These are phyloP conservation scores for Scheffersomyces parashehatae DNA, from an alignment of 1,139 yeast genomes.

Conservation along the genomic window DNA sequence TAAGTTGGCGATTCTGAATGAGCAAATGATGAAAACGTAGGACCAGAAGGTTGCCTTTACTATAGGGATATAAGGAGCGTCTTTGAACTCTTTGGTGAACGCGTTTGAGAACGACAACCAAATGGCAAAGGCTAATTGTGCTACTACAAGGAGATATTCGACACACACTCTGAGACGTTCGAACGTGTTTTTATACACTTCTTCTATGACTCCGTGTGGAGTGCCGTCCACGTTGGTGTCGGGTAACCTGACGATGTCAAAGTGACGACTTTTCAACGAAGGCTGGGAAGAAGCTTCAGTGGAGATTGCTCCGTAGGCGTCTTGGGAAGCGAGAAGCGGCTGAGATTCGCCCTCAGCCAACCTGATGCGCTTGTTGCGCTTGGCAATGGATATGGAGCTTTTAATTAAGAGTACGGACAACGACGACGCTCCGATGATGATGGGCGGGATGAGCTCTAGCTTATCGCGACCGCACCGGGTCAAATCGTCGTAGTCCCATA, in stretches of 20 bases:
- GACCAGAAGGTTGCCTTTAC: conserved; percentile 55
- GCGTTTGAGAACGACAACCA: conserved; percentile 32
- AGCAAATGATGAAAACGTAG: conserved; percentile 52
- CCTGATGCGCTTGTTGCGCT: conserved; percentile 7
- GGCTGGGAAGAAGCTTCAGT: conserved; percentile 9
- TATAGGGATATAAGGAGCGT: conserved; percentile 30
- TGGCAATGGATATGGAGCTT: conserved; percentile 17
- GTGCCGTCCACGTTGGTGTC: conserved; percentile 54
- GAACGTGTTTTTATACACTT: conserved; percentile 42
- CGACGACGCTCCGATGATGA: conserved; percentile 33
- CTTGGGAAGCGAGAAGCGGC: conserved; percentile 32
- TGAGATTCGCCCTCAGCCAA: conserved; percentile 22
- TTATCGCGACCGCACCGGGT: conserved; percentile 45
- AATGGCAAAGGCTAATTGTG: conserved; percentile 45
- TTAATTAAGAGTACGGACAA: conserved; percentile 25
- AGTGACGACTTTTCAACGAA: conserved; percentile 47
- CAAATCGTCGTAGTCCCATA: conserved; percentile 49
- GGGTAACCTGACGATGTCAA: conserved; percentile 46
- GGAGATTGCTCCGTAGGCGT: conserved; percentile 32
- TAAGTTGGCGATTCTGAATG: conserved; percentile 50
- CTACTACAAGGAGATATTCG: conserved; percentile 49
- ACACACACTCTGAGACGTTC: conserved; percentile 54
- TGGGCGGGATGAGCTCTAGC: conserved; percentile 37
- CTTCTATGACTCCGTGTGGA: conserved; percentile 50
- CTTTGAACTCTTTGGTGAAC: conserved; percentile 40